Evolutionary conservation across 768 basidiomycete genomes (phyloP).

Genomic region (Trametopsis cervina): DNA sequence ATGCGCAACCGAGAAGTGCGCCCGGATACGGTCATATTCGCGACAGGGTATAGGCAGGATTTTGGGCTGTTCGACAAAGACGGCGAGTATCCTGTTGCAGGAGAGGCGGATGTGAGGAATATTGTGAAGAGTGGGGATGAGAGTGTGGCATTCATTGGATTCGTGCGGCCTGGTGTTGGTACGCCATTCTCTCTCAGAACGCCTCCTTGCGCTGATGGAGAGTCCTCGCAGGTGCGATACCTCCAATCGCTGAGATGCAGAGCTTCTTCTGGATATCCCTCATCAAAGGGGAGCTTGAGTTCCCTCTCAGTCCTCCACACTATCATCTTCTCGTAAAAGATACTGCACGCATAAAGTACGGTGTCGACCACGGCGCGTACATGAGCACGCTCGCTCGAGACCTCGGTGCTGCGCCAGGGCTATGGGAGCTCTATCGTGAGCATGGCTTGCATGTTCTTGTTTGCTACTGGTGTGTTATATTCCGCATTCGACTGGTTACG

Average conservation of each 20-base stretch:
- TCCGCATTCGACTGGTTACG: not conserved
- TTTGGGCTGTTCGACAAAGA: constrained; percentile 34
- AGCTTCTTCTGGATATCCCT: constrained; percentile 50
- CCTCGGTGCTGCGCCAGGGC: constrained; percentile 45
- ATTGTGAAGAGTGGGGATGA: constrained; percentile 37
- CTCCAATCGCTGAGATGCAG: constrained; percentile 56
- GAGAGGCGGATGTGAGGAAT: constrained; percentile 38
- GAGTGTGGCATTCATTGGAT: constrained; percentile 47
- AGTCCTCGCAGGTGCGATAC: constrained; percentile 39
- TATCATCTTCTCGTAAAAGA: constrained; percentile 49
- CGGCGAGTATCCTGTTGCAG: constrained; percentile 33
- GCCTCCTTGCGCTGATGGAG: constrained; percentile 9
- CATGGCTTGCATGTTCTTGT: constrained; percentile 45
- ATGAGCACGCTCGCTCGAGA: constrained; percentile 52
- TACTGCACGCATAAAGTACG: constrained; percentile 49
- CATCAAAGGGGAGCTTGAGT: constrained; percentile 34
- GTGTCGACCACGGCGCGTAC: constrained; percentile 51
- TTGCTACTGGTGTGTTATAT: constrained; percentile 42
- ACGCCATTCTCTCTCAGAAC: constrained; percentile 12
- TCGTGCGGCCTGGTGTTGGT: constrained; percentile 54
- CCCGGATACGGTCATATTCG: constrained; percentile 43
- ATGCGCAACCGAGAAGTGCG: constrained; percentile 33
- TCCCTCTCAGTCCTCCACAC: constrained; percentile 37
- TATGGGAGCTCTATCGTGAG: constrained; percentile 38
- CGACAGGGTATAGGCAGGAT: constrained; percentile 42